Evolutionary conservation across 352 stramenopile genomes (phyloP).

Genomic region (Globisporangium solare): DNA sequence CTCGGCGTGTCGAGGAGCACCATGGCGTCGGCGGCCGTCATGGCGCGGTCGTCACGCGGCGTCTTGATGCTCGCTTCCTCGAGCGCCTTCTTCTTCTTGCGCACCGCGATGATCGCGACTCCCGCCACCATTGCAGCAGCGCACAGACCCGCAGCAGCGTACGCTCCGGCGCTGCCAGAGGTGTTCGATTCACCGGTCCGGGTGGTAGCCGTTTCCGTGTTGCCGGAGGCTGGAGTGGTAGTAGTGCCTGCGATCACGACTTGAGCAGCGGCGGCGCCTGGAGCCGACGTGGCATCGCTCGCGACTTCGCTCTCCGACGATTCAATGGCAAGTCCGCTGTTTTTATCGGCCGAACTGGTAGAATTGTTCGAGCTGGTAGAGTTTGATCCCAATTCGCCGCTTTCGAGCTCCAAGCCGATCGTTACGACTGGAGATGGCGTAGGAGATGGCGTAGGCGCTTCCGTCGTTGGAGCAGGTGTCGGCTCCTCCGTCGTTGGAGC

Average conservation of each 20-base stretch:
- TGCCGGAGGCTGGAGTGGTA: too few relatives aligned
- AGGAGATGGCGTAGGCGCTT: background rate
- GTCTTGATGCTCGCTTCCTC: conserved; percentile 59
- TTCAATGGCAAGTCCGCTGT: background rate
- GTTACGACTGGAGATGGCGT: background rate
- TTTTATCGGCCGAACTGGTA: background rate
- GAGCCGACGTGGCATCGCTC: background rate
- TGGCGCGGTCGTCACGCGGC: conserved; percentile 20
- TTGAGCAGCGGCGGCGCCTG: background rate
- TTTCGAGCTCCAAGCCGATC: conserved; percentile 13
- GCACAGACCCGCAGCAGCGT: conserved; percentile 28
- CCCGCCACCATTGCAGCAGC: conserved; percentile 40
- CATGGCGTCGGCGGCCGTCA: conserved; percentile 19
- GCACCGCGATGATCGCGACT: conserved; percentile 45
- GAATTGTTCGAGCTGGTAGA: background rate
- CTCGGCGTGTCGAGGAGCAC: conserved; percentile 48
- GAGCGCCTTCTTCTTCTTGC: conserved; percentile 59
- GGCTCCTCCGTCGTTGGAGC: conserved; percentile 7
- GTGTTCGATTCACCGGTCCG: conserved; percentile 7
- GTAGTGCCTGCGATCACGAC: conserved; percentile 8
- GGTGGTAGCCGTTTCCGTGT: too few relatives aligned
- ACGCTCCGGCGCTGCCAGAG: conserved; percentile 13
- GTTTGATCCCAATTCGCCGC: conserved; percentile 8
- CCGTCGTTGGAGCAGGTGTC: background rate
- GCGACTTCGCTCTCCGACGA: conserved; percentile 1